phyloP scores from a whole-genome alignment of 345 rosid species.

The Cochlearia excelsa region DNA sequence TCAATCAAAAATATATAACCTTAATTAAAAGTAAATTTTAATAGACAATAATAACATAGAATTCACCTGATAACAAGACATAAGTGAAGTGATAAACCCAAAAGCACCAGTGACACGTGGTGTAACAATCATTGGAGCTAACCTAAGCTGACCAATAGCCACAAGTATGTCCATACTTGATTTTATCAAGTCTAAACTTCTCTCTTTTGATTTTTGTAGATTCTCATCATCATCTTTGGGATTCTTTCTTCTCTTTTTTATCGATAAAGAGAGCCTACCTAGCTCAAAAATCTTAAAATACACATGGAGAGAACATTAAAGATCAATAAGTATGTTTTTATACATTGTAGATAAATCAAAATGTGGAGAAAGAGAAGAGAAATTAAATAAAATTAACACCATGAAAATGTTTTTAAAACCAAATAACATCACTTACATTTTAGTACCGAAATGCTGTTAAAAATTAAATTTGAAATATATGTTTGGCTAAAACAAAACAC shows the following conservation, averaged over 20 bases:
- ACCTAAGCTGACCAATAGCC: constrained; percentile 82
- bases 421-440: too few species aligned
- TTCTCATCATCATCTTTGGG: constrained; percentile 43
- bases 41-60: too few species aligned
- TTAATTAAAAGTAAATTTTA: too few species aligned
- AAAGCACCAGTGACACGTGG: constrained; percentile 91
- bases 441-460: too few species aligned
- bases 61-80: constrained; percentile 92
- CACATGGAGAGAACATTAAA: background rate
- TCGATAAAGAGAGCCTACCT: constrained; percentile 73
- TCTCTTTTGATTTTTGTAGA: constrained; percentile 72
- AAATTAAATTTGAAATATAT: too few species aligned
- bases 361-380: too few species aligned
- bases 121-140: constrained; percentile 78
- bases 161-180: constrained; percentile 81
- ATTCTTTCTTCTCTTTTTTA: constrained; percentile 75
- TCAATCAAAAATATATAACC: too few species aligned
- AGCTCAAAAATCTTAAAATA: constrained; percentile 69
- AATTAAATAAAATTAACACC: too few species aligned
- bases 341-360: too few species aligned
- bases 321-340: background rate
- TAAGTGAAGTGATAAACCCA: constrained; percentile 76
- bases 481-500: too few species aligned
- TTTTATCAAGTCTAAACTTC: constrained; percentile 77
- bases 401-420: too few species aligned